phyloP scores from a whole-genome alignment of 345 rosid species.

The Arabidopsis thaliana region DNA sequence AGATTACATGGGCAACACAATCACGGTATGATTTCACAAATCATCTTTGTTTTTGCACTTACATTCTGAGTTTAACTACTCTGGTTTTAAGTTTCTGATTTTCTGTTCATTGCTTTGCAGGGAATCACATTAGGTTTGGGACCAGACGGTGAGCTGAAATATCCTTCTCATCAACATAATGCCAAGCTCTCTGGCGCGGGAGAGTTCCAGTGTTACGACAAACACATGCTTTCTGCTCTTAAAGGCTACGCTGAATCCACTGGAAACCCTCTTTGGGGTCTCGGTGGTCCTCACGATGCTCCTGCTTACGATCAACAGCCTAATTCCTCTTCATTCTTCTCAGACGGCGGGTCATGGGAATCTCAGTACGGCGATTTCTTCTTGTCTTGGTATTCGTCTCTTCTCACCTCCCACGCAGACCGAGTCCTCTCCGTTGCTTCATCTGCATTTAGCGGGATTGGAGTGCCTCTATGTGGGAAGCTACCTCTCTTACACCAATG shows the following conservation, averaged over 20 bases:
- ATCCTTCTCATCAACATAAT: constrained; percentile 65
- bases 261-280: constrained; percentile 91
- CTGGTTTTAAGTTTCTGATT: constrained; percentile 22
- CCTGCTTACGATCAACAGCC: constrained; percentile 67
- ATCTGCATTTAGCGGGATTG: constrained; percentile 49
- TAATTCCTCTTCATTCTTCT: constrained; percentile 60
- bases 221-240: constrained; percentile 72
- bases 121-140: constrained; percentile 87
- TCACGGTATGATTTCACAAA: constrained; percentile 51
- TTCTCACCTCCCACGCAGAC: constrained; percentile 72
- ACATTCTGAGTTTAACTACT: constrained; percentile 13
- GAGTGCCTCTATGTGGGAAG: constrained; percentile 59
- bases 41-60: constrained; percentile 3
- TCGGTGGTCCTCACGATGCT: constrained; percentile 89
- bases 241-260: constrained; percentile 69
- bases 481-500: constrained; percentile 75
- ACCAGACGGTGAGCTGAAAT: constrained; percentile 83
- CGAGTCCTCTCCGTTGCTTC: constrained; percentile 73
- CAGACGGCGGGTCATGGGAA: constrained; percentile 90
- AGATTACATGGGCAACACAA: constrained; percentile 68
- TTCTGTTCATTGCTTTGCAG: constrained; percentile 50
- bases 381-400: constrained; percentile 83
- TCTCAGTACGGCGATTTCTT: constrained; percentile 82
- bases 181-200: constrained; percentile 51
- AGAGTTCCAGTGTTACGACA: constrained; percentile 91